A percentile compares a stretch with the other conserved stretches of the same genome.
Evolutionary conservation across 805 yeast genomes (phyloP).

Genomic region (Metschnikowia noctiluminum): DNA sequence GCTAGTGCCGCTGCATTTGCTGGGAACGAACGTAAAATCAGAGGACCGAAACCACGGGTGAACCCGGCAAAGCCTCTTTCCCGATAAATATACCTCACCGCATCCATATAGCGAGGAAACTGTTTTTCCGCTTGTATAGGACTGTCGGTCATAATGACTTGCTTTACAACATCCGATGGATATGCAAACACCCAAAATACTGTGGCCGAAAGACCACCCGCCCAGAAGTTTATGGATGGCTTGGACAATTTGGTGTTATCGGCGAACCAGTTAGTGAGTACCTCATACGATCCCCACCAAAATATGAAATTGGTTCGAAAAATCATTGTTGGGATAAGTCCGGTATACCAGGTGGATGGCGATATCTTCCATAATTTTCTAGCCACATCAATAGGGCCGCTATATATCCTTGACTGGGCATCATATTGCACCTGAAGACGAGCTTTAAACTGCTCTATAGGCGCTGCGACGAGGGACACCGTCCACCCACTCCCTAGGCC

Average conservation of each 20-base stretch:
- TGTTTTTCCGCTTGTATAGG: conserved; percentile 59
- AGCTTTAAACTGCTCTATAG: conserved; percentile 86
- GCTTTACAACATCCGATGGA: conserved; percentile 86
- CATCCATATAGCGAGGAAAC: conserved; percentile 67
- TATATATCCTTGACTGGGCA: conserved; percentile 59
- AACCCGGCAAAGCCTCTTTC: conserved; percentile 64
- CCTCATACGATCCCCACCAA: conserved; percentile 93
- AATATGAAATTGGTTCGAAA: conserved; percentile 83
- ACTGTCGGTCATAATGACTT: conserved; percentile 76
- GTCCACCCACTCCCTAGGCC: conserved; percentile 88
- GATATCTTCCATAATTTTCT: conserved; percentile 52
- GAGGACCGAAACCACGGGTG: conserved; percentile 77
- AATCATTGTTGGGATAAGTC: conserved; percentile 79
- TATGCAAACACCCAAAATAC: conserved; percentile 89
- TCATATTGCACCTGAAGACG: conserved; percentile 88
- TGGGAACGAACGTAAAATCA: conserved; percentile 80
- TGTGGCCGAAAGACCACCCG: conserved; percentile 84
- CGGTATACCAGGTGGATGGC: conserved; percentile 65
- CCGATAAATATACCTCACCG: conserved; percentile 63
- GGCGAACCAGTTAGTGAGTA: conserved; percentile 67
- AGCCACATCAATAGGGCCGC: conserved; percentile 80
- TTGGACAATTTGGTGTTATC: conserved; percentile 61
- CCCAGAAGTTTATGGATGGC: conserved; percentile 81
- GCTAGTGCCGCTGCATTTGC: conserved; percentile 93
- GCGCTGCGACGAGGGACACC: conserved; percentile 93